Evolutionary conservation across 495 filamentous ascomycete genomes (phyloP), one percentile per base, ranked within the genome.

Genomic region (Bombardia bombarda): DNA sequence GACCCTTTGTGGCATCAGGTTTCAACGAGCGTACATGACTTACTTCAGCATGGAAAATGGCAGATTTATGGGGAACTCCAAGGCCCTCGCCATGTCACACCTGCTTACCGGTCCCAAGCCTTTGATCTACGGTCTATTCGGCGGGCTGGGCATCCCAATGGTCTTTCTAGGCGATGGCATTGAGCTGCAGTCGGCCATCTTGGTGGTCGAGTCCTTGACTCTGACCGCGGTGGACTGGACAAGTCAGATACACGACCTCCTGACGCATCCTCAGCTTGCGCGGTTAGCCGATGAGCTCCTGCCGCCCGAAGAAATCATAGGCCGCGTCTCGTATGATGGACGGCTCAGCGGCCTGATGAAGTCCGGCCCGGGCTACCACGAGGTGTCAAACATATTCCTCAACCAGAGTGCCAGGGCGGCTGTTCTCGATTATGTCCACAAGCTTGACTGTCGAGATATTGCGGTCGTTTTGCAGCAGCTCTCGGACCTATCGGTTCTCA

Each of bases 21-120:
- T 57, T 31, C 58, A 59, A 28, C 45, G 51, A 21, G 53, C 59
- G 0, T 62, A 54, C 30, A 57, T 60, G 56, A 51, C 55, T 7
- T 62, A 55, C 45, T 60, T 60, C 44, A 57, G 53, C 46, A 57
- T 62, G 49, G 47, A 52, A n/a, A 53, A 49, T 42, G 39, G 37
- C 45, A 43, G 28, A 19, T 42, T 56, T 14, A 23, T 13, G 1
- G 50, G 51, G 8, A 57, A 51, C 38, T 34, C 50, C 34, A 52
- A 45, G 16, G 43, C 45, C 7, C 53, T 60, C 6, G 50, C 50
- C 7, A 21, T 57, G 3, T 42, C 32, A 0, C 47, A 60, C n/a
- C n/a, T 60, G 10, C 51, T 60, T 44, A 32, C 25, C 7, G 47
- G 48, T 4, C n/a, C 37, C 2, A 42, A 47, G 13, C 56, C 56